Base-by-base conservation (phyloP, 2,329 filamentous ascomycete genomes). In the Aspergillus sp. region DNA sequence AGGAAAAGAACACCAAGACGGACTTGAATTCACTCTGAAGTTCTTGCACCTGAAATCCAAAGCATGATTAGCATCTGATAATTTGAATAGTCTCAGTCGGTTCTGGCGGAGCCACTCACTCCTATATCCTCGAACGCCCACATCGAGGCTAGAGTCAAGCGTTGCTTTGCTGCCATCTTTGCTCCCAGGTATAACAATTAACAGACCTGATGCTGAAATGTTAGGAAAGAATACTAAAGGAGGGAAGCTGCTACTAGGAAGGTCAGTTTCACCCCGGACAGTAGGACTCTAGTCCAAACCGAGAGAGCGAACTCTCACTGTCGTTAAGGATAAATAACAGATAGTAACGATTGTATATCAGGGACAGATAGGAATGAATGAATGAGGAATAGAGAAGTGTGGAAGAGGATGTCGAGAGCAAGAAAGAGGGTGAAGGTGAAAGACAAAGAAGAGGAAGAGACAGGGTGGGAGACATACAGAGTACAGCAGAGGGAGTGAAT, bases 101-200 rank as follows among this genome's bases (percentile, higher is more conserved):
- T 19, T 19, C 19, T 19, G 19, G 19, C 19, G 26, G 4, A 26
- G 10, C 26, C 7, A 48, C 58, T 49, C 54, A 67, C 63, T 9
- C 54, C 62, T 12, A 60, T 57, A 6, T 51, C 50, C 33, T 66
- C 62, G 30, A 68, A 64, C 1, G 49, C 57, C 60, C 62, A 66
- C 38, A 59, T 62, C 0, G 63, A 65, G 1, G 59, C 63, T 28
- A 66, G 39, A 0, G 56, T 62, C 40, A 65, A 32, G 3, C 53
- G 53, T 35, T 57, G 52, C 8, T 45, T 53, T 2, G 43, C 33
- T 3, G 51, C 49, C 54, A 61, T 59, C 9, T 3, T 27, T 33
- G 41, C 2, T 35, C 19, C 19, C 19, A 19, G 19, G 19, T 19
- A 19, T 19, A 19, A 19, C 19, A 19, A 19, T 19, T 19, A 19